These are phyloP conservation scores for Iris pallida DNA, from an alignment of 116 monocot genomes.

Conservation along the genomic window DNA sequence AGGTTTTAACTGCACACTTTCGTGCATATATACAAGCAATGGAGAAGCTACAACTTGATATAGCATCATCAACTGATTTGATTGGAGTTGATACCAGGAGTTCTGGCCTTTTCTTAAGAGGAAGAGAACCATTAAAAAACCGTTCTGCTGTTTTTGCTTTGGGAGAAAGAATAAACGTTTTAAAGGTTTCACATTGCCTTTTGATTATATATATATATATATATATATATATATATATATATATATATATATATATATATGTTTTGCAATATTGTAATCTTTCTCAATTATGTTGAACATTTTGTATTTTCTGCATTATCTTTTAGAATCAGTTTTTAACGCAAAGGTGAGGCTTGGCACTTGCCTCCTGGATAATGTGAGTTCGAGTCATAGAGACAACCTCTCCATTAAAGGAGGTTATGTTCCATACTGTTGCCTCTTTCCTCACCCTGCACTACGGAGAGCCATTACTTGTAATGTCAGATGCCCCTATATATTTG, in stretches of 20 bases:
- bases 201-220: neutral
- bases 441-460: no score
- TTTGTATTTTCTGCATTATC: no score
- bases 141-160: slow-evolving; percentile 93
- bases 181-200: slow-evolving; percentile 52
- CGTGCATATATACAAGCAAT: slow-evolving; percentile 97
- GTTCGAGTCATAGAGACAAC: no score
- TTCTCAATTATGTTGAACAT: neutral
- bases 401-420: no score
- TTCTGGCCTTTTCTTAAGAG: slow-evolving; percentile 67
- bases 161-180: slow-evolving; percentile 87
- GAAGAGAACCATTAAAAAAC: slow-evolving; percentile 84
- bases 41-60: slow-evolving; percentile 95
- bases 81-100: slow-evolving; percentile 92
- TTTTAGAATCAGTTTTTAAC: no score
- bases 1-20: slow-evolving; percentile 99
- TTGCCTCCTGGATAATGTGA: no score
- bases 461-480: no score
- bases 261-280: neutral
- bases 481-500: neutral
- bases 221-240: neutral
- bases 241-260: neutral
- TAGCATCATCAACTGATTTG: slow-evolving; percentile 87
- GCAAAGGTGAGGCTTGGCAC: no score
- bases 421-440: no score